Evolutionary conservation across 1,284 basidiomycete genomes (phyloP), one percentile per base, ranked within the genome.

Genomic region (Bondarzewia mesenterica): DNA sequence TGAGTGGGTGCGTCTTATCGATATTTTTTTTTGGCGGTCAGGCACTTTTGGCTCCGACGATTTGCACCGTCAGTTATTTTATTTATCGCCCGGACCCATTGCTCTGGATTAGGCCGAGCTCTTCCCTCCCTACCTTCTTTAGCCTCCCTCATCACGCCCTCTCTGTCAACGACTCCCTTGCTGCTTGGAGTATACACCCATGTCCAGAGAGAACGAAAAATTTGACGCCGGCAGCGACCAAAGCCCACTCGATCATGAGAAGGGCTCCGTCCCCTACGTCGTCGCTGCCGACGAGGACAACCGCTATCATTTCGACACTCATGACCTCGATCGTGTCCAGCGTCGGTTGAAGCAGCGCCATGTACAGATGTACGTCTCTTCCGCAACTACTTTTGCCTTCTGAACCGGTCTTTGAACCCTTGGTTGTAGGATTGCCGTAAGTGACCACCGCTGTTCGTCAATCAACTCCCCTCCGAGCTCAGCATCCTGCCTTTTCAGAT

Each of bases 261-360:
- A 68, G 59, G 67, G 63, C 47, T 48, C 46, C 52, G 52, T 51
- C 35, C 47, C 56, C 47, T 58, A 58, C 48, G 58, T 60, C 49
- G 60, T 58, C 54, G 61, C 58, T 20, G 54, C 55, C 16, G 52
- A 54, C 22, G 51, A 57, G 26, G 57, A 60, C 50, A 52, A 50
- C 42, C 53, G 54, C 36, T 62, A 59, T 52, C 56, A 62, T 50
- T 75, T 81, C 53, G 74, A 80, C 56, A 69, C 67, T n/a, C 69
- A 73, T 46, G 80, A 83, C 58, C 66, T 79, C 39, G 81, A 83
- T 56, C 69, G 66, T 21, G 79, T 82, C 8, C 80, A 84, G 55
- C 73, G 82, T 27, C 70, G 72, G 22, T 67, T 85, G 40, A 80
- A 82, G 63, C 80, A 84, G 62, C 76, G 82, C 32, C 82, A 85